Evolutionary conservation across 2,329 filamentous ascomycete genomes (phyloP), one percentile per base, ranked within the genome.

Genomic region (Magnaporthiopsis incrustans): DNA sequence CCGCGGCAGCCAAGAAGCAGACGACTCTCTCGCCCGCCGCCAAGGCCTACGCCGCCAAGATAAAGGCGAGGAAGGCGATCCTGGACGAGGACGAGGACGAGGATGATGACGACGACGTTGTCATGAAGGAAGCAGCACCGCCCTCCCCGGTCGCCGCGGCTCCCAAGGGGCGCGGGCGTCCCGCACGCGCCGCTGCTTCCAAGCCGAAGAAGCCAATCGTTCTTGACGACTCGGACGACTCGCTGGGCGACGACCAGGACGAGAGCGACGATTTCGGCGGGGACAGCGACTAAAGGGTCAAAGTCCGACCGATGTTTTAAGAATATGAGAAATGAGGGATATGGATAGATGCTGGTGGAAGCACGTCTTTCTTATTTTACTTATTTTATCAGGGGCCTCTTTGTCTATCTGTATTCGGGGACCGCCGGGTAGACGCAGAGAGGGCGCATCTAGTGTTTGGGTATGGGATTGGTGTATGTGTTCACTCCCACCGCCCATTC

Each of bases 1-100:
- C 78, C 3, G 58, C 61, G 12, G 60, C 35, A 27, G 62, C 65
- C 38, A 59, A 65, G 59, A 30, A 67, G 30, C 64, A 71, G 22
- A 44, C 68, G 67, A 65, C 66, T 35, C 77, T 88, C 30, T 89
- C 87, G 3, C 88, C 89, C 0, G 88, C 89, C 4, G 88, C 88
- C 4, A 93, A 93, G 70, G 82, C 84, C 0, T 85, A 85, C 67
- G 82, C 82, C 10, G 77, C 79, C 27, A 78, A 82, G 67, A 71
- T 71, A 33, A 77, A 76, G 69, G 67, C 73, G 2, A 72, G 71
- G 64, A 76, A 77, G 64, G 67, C 75, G 27, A 73, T 72, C 25
- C 73, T 77, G 27, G 75, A 77, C 53, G 75, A 77, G 5, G 73
- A 76, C 30, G 69, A 74, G 10, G 69, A 73, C 32, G 72, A 30